Percentiles rank a stretch among this genome's conserved stretches.
Evolutionary conservation across 2,329 filamentous ascomycete genomes (phyloP).

Genomic region (Ophiostoma australiae): DNA sequence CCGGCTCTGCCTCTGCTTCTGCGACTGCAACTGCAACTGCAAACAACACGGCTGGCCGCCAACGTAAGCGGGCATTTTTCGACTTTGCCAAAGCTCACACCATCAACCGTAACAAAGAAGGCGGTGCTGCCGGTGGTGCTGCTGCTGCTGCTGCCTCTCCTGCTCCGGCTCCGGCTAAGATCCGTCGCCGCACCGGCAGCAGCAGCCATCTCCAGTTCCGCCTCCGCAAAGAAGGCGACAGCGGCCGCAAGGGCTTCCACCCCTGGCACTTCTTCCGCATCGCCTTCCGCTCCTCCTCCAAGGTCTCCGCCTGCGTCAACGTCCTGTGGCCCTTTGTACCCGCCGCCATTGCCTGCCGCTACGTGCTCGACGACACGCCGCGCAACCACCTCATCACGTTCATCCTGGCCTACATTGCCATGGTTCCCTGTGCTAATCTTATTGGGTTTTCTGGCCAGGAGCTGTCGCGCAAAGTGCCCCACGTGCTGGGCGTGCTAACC

Average conservation of each 20-base stretch:
- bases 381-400: constrained; percentile 58
- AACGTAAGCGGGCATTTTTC: background rate
- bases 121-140: background rate
- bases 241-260: constrained; percentile 61
- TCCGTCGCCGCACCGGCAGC: background rate
- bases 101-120: background rate
- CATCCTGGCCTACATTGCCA: constrained; percentile 67
- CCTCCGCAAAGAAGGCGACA: constrained; percentile 50
- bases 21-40: background rate
- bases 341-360: constrained; percentile 61
- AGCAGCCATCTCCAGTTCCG: constrained; percentile 23
- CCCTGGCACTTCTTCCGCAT: constrained; percentile 60
- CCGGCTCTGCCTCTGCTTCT: background rate
- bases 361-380: constrained; percentile 32
- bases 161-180: background rate
- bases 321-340: constrained; percentile 71
- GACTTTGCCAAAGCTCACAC: background rate
- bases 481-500: constrained; percentile 60
- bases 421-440: constrained; percentile 71
- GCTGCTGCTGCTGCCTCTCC: background rate
- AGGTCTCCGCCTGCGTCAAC: constrained; percentile 60
- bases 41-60: background rate
- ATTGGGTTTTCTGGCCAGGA: constrained; percentile 71
- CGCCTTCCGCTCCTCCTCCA: constrained; percentile 58
- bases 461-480: constrained; percentile 68